Percentiles rank a stretch among this genome's conserved stretches.
phyloP scores from a whole-genome alignment of 345 rosid genomes.

The Psidium guajava region DNA sequence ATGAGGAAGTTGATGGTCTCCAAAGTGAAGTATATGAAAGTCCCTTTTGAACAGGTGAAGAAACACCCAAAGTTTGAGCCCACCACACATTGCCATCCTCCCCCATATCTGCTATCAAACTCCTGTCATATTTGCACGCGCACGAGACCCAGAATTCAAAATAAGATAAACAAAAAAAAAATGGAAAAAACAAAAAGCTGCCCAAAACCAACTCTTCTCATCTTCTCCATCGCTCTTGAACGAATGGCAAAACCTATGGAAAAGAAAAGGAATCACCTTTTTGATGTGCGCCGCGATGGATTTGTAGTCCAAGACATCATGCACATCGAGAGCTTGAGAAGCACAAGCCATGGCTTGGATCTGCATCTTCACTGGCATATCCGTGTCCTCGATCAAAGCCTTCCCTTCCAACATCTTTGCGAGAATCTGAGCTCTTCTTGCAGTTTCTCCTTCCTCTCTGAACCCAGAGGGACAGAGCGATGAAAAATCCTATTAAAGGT shows the following conservation, averaged over 20 bases:
- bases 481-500: background rate
- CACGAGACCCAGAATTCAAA: background rate
- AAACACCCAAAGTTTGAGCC: slow-evolving; percentile 41
- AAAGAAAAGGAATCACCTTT: slow-evolving; percentile 11
- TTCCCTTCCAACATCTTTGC: slow-evolving; percentile 40
- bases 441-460: background rate
- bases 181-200: background rate
- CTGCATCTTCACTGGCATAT: slow-evolving; percentile 94
- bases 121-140: slow-evolving; percentile 7
- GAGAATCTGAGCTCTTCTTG: background rate
- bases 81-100: slow-evolving; percentile 49
- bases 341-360: slow-evolving; percentile 76
- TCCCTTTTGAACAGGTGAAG: slow-evolving; percentile 33
- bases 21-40: slow-evolving; percentile 34
- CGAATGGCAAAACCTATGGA: background rate
- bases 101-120: slow-evolving; percentile 29
- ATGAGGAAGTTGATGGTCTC: slow-evolving; percentile 40
- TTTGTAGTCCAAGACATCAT: slow-evolving; percentile 27
- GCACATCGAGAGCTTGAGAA: slow-evolving; percentile 48
- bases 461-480: background rate
- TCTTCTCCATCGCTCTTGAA: background rate
- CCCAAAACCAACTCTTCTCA: background rate
- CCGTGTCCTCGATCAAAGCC: slow-evolving; percentile 61
- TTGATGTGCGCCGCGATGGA: slow-evolving; percentile 36
- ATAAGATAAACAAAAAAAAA: background rate